Evolutionary conservation across 352 stramenopile genomes (phyloP), one percentile per base, ranked within the genome.

Genomic region (Salisapilia sapeloensis): DNA sequence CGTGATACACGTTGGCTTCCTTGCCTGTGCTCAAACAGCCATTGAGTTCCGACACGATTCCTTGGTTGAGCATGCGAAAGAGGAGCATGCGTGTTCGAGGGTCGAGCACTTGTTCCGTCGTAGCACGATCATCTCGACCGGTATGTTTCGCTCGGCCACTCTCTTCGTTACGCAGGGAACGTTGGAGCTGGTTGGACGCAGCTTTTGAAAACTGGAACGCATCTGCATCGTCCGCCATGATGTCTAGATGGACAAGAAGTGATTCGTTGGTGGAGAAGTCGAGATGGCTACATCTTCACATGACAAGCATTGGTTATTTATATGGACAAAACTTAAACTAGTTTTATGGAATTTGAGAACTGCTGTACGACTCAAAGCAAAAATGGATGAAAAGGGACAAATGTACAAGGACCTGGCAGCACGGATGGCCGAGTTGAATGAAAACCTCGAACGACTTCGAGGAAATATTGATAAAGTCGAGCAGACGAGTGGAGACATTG

Each of bases 1-100:
- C 95, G 46, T 98, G 96, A 60, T 99, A 99, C 21, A 99, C 95
- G 69, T 99, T 99, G 22, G 96, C 96, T 61, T 99, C 96, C 51
- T 99, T 99, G 22, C 96, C 96, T 6, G 96, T 99, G 55, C 83
- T 97, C 22, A 99, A 49, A 50, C 96, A 99, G 28, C 96, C 96
- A 57, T 99, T 96, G 46, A 99, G 98, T 48, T 96, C 71, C 25
- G 78, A 74, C 23, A 99, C 67, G 38, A 98, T 85, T 31, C 90
- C 89, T 38, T 83, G 87, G 54, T 94, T 97, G 7, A 99, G 57
- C 70, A 99, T 85, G 51, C 96, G 96, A 64, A 97, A 99, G 21
- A 99, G 65, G 47, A 99, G 98, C 56, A 99, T 87, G 25, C 96
- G 77, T 27, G 95, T 99, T 14, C 95, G 72, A 21, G 95, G 95